A percentile compares a stretch with the other conserved stretches of the same genome.
Conservation (phyloP, 2,329 filamentous ascomycete genomes). For the Monosporascus sp. region DNA sequence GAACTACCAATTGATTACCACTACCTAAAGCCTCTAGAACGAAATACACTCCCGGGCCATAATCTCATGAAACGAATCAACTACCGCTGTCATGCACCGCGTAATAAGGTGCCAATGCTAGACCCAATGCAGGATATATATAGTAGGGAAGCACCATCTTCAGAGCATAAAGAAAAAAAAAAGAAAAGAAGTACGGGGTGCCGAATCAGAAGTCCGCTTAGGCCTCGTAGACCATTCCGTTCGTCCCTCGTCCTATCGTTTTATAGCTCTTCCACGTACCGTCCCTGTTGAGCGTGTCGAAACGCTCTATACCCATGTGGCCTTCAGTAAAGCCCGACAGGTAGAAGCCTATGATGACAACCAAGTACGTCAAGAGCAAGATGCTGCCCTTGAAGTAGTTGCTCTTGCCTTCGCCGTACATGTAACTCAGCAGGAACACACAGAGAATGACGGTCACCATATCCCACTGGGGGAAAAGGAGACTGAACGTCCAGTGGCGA, state of each 20-base stretch:
- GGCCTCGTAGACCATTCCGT: slow-evolving; percentile 29
- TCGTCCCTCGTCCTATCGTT: slow-evolving; percentile 44
- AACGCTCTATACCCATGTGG: slow-evolving; percentile 39
- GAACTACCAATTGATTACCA: too few relatives aligned
- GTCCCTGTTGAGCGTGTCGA: slow-evolving; percentile 47
- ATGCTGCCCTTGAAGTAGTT: slow-evolving; percentile 99
- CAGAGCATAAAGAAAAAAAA: too few relatives aligned
- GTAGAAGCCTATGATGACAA: slow-evolving; percentile 88
- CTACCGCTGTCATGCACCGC: too few relatives aligned
- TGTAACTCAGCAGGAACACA: slow-evolving; percentile 93
- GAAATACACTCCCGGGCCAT: too few relatives aligned
- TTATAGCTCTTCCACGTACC: slow-evolving; percentile 47
- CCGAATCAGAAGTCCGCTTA: slow-evolving; percentile 13
- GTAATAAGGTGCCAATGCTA: too few relatives aligned
- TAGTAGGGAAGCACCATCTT: too few relatives aligned
- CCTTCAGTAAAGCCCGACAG: slow-evolving; percentile 57
- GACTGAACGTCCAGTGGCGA: slow-evolving; percentile 63
- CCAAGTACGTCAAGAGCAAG: slow-evolving; percentile 84
- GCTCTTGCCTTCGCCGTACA: slow-evolving; percentile 98
- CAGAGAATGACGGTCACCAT: slow-evolving; percentile 96
- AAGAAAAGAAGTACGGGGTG: too few relatives aligned
- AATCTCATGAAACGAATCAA: too few relatives aligned
- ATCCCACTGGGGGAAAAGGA: slow-evolving; percentile 98
- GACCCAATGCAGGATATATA: too few relatives aligned
- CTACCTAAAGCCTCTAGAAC: too few relatives aligned